phyloP scores from a whole-genome alignment of 2,329 filamentous ascomycete species.

The Fusarium hostae region DNA sequence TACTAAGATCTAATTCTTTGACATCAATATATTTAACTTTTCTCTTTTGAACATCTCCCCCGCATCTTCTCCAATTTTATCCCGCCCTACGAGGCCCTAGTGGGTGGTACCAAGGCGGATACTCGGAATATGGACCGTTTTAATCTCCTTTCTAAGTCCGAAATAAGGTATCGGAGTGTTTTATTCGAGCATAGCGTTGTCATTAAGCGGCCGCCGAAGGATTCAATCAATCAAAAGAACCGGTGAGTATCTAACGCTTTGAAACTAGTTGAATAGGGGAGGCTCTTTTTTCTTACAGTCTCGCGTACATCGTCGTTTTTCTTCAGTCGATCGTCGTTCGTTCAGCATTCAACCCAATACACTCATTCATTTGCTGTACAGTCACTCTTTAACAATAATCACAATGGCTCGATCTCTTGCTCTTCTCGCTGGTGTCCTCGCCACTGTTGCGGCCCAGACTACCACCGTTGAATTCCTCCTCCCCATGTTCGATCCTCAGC shows the following conservation, averaged over 20 bases:
- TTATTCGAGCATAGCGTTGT: constrained; percentile 20
- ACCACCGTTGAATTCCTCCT: constrained; percentile 46
- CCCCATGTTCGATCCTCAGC: constrained; percentile 37
- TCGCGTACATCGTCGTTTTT: not conserved
- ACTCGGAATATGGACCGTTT: constrained; percentile 6
- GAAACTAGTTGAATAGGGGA: constrained; percentile 12
- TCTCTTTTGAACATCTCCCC: not conserved
- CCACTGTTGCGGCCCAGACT: constrained; percentile 41
- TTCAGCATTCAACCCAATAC: constrained; percentile 20
- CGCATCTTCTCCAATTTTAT: constrained; percentile 1
- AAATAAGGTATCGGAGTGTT: constrained; percentile 11
- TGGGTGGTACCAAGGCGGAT: constrained; percentile 11
- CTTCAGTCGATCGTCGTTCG: not conserved
- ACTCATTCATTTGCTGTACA: constrained; percentile 31
- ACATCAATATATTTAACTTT: not conserved
- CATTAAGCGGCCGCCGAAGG: constrained; percentile 23
- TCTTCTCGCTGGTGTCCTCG: constrained; percentile 39
- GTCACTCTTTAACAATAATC: constrained; percentile 9
- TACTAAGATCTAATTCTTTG: too few relatives aligned
- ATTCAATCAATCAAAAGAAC: constrained; percentile 18
- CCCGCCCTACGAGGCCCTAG: constrained; percentile 4
- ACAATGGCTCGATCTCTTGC: constrained; percentile 44
- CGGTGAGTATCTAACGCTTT: not conserved
- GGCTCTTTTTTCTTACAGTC: not conserved
- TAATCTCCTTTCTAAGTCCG: constrained; percentile 25